These are phyloP conservation scores for Trametes maxima DNA, from an alignment of 768 basidiomycete genomes.

Conservation along the genomic window DNA sequence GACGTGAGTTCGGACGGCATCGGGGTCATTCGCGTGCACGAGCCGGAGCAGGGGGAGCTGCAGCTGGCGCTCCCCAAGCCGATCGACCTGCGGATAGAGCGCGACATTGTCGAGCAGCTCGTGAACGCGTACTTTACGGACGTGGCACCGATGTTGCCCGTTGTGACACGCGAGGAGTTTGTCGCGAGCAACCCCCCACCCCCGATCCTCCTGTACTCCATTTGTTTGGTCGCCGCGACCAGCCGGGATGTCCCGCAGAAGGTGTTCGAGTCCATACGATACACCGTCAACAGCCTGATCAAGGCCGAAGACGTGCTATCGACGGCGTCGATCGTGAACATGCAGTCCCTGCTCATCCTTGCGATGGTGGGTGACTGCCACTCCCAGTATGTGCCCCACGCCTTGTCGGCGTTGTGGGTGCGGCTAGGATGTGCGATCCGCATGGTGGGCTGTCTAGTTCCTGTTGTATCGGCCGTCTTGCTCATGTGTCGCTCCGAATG, in stretches of 20 bases:
- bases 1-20: slow-evolving; percentile 84
- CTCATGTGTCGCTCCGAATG: slow-evolving; percentile 11
- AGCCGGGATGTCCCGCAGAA: slow-evolving; percentile 80
- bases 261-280: slow-evolving; percentile 89
- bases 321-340: slow-evolving; percentile 81
- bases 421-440: slow-evolving; percentile 87
- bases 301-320: slow-evolving; percentile 91
- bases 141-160: slow-evolving; percentile 85
- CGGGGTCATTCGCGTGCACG: slow-evolving; percentile 82
- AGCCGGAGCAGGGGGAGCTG: slow-evolving; percentile 59
- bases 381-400: slow-evolving; percentile 84
- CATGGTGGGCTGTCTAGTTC: slow-evolving; percentile 63
- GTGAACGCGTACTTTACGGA: slow-evolving; percentile 91
- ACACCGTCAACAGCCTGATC: slow-evolving; percentile 83
- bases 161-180: slow-evolving; percentile 89
- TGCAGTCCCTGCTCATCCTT: slow-evolving; percentile 84
- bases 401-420: slow-evolving; percentile 84
- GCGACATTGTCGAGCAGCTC: slow-evolving; percentile 75
- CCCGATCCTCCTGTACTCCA: slow-evolving; percentile 86
- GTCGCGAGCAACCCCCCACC: slow-evolving; percentile 71
- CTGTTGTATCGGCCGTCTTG: slow-evolving; percentile 7
- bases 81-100: slow-evolving; percentile 72
- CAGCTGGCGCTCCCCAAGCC: slow-evolving; percentile 59
- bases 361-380: slow-evolving; percentile 91
- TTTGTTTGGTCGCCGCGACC: slow-evolving; percentile 90